Base-by-base conservation (phyloP, 1,139 yeast genomes). In the Suzukiozyma palmioleophila region DNA sequence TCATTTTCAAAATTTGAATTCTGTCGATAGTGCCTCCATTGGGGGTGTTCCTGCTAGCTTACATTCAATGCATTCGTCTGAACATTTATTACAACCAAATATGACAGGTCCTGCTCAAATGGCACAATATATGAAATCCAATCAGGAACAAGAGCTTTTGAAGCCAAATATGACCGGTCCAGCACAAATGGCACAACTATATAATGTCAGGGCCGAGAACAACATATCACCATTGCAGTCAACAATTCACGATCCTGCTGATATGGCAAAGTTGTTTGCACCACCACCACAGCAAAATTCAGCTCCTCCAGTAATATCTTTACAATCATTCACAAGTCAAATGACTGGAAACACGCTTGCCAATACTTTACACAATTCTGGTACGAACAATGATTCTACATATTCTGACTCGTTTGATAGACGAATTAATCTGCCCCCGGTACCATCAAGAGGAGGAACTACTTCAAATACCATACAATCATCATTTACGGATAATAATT, bases 1-100 rank as follows among this genome's bases (percentile, higher is more conserved):
- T 40, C 84, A 80, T 55, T 83, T 83, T 57, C 79, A 74, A 42
- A 77, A 82, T 51, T 75, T 82, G 41, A 52, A 69, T 42, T 73
- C 77, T 8, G 84, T 81, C 6, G 89, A 83, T 53, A 77, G 83
- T 37, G 85, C 79, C 3, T 75, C 82, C 22, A 66, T 78, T 11
- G 79, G 66, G 43, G 83, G 84, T 3, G 71, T 70, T 1, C 82
- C 84, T 0, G 59, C 79, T 0, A 73, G 65, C 41, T 60, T 76
- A 32, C 78, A 79, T 26, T 32, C 35, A 22, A 49, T 62, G 24
- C 52, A 54, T 36, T 34, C 46, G 24, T 42, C 39, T 10, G 41
- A 41, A 25, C 57, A 56, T 41, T 66, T 72, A 25, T 56, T 72
- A 38, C 59, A 63, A 44, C 81, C 81, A 16, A 69, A 76, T 41